Percentiles rank a stretch among this genome's conserved stretches.
These are phyloP conservation scores for Termitomyces sp. DNA, from an alignment of 1,284 basidiomycete species.

Conservation along the genomic window DNA sequence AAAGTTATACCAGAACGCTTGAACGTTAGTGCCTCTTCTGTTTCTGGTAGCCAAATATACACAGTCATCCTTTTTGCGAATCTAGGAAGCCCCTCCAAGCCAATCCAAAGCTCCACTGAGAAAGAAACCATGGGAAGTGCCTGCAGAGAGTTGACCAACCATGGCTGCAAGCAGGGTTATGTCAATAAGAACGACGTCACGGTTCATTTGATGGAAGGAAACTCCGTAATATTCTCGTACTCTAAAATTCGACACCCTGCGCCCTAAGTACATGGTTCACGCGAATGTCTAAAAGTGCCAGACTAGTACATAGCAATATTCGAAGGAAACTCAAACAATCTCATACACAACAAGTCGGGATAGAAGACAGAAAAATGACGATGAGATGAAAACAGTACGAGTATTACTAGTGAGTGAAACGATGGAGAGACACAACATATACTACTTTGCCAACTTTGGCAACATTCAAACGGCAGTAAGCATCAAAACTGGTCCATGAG, in stretches of 20 bases:
- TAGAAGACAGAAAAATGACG: not conserved
- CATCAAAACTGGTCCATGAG: slow-evolving; percentile 6
- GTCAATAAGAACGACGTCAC: too few species aligned
- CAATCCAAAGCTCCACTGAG: slow-evolving; percentile 41
- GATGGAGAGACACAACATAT: not conserved
- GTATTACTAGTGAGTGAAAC: not conserved
- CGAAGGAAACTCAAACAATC: not conserved
- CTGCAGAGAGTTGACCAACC: slow-evolving; percentile 1
- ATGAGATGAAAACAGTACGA: not conserved
- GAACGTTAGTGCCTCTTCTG: slow-evolving; percentile 44
- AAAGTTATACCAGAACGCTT: slow-evolving; percentile 58
- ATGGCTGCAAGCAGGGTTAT: too few species aligned
- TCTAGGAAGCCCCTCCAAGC: slow-evolving; percentile 46
- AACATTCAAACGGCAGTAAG: slow-evolving; percentile 4
- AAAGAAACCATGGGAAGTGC: slow-evolving; percentile 62
- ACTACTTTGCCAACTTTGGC: not conserved
- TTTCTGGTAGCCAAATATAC: not conserved
- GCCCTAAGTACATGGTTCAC: not conserved
- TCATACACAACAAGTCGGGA: not conserved
- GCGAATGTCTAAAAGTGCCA: not conserved
- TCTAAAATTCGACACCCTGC: not conserved
- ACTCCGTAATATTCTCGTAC: not conserved
- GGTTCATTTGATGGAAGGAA: not conserved
- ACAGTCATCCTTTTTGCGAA: slow-evolving; percentile 3
- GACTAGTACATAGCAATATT: not conserved